Conservation (phyloP, 2,329 filamentous ascomycete genomes). For the Macrophomina tecta region DNA sequence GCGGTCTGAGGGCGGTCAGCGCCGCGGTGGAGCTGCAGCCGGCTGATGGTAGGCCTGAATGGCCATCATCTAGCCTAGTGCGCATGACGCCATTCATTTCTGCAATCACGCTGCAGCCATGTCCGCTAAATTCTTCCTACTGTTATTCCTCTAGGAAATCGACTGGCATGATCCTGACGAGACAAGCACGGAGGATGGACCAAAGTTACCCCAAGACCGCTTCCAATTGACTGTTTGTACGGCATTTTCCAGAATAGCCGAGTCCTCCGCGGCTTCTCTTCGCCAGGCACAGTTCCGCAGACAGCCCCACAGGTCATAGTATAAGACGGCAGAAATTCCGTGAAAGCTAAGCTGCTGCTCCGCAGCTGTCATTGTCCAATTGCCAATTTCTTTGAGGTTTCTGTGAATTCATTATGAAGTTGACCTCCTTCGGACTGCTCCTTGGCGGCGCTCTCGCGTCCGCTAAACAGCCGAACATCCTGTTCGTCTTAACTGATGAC, state of each 20-base stretch:
- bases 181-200: neutral
- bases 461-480: slow-evolving; percentile 56
- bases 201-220: neutral
- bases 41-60: neutral
- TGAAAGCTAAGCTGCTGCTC: neutral
- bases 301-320: neutral
- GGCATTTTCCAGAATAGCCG: neutral
- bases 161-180: neutral
- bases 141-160: neutral
- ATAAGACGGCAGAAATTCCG: neutral
- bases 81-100: slow-evolving; percentile 11
- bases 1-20: neutral
- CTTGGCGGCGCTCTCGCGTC: slow-evolving; percentile 22
- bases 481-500: slow-evolving; percentile 73
- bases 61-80: neutral
- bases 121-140: neutral
- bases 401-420: slow-evolving; percentile 8
- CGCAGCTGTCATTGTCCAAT: neutral
- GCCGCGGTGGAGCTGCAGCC: neutral
- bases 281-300: neutral
- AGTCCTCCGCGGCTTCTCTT: neutral
- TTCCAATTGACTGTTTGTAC: neutral
- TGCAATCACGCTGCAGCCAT: slow-evolving; percentile 1
- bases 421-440: slow-evolving; percentile 1
- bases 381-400: neutral